These are phyloP conservation scores for Spencermartinsiella europaea DNA, from an alignment of 805 yeast genomes.

Conservation along the genomic window DNA sequence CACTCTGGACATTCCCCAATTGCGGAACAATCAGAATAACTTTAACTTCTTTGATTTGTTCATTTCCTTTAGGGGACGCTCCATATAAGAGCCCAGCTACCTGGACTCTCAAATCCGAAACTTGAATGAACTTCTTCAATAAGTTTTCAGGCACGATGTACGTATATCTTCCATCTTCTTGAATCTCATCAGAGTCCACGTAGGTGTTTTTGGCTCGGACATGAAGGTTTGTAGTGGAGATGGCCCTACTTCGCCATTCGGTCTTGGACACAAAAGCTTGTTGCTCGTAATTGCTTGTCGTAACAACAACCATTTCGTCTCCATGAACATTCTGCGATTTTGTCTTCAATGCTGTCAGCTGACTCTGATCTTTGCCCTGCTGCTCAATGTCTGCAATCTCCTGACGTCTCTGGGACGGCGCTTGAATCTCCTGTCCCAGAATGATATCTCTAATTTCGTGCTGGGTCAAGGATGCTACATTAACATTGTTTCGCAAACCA, in stretches of 20 bases:
- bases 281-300: constrained; percentile 85
- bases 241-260: constrained; percentile 88
- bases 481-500: constrained; percentile 78
- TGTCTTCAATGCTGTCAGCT: constrained; percentile 68
- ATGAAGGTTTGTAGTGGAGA: constrained; percentile 68
- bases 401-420: constrained; percentile 84
- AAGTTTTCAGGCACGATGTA: constrained; percentile 81
- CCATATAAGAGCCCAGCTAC: constrained; percentile 82
- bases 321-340: constrained; percentile 90
- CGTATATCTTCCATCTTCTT: constrained; percentile 52
- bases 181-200: constrained; percentile 58
- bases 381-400: constrained; percentile 65
- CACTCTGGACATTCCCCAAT: constrained; percentile 62
- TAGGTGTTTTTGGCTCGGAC: constrained; percentile 71
- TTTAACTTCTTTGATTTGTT: constrained; percentile 69
- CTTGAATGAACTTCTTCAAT: constrained; percentile 67
- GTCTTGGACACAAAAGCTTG: constrained; percentile 74
- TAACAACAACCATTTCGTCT: constrained; percentile 90
- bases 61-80: constrained; percentile 64
- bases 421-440: constrained; percentile 87
- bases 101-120: constrained; percentile 76
- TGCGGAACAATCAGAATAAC: constrained; percentile 83
- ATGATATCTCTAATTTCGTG: constrained; percentile 91
- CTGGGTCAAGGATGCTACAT: constrained; percentile 82
- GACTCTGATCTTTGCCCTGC: constrained; percentile 34